Evolutionary conservation across 2,329 filamentous ascomycete species (phyloP), one percentile per base, ranked within the genome.

Genomic region (Aspergillus arachidicola): DNA sequence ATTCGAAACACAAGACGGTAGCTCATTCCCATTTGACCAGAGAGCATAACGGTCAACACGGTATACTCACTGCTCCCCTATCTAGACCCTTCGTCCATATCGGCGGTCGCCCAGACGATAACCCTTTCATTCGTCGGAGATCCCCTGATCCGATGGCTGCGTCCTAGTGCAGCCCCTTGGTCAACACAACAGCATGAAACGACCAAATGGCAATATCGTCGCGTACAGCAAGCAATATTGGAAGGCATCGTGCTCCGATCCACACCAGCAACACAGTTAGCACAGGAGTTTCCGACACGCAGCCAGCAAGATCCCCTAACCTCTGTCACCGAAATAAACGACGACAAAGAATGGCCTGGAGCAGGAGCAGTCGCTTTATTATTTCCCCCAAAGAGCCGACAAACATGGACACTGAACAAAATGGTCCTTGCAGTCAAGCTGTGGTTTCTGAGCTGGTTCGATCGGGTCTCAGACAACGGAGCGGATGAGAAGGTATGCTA

Each of bases 141-240:
- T 60, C 71, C 71, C 5, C 45, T 73, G 16, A 71, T 73, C 28
- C 61, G 54, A 57, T 73, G 71, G 71, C 58, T 73, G 9, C 70
- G 71, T 2, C 70, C 70, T 19, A 59, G 61, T 51, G 66, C 64
- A n/a, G 21, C 45, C 19, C 63, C 64, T 0, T 72, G 69, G 71
- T 34, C 48, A 7, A 34, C 53, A 1, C 5, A 38, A 59, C 59
- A 57, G 45, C 23, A 2, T 45, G 43, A 36, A 5, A 61, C 59
- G 12, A 58, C 48, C 30, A 68, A 64, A 57, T 73, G 71, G 71
- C 70, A 73, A 46, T 68, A 69, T 56, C 66, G 71, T 38, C 64
- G 71, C 0, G 64, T 73, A 2, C 71, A 72, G 43, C 64, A 60
- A 14, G 66, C 66, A 4, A 66, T 72, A 26, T 30, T 61, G 10